Base-by-base conservation (phyloP, 495 filamentous ascomycete genomes). In the Aspergillus carlsbadensis region DNA sequence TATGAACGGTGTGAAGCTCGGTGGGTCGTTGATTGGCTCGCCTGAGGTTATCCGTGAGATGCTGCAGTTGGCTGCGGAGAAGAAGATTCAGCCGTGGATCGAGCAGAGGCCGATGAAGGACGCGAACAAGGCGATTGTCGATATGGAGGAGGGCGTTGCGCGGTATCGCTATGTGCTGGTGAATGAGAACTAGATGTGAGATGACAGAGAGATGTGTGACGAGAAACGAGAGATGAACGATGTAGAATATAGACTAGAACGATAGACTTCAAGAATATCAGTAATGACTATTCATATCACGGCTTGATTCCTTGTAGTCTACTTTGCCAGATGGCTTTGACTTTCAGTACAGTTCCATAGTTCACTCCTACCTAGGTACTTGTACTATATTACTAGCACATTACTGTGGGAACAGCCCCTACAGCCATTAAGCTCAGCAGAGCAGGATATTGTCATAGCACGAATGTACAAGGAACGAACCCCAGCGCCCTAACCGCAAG, bases 31-130 rank as follows among this genome's bases (percentile, higher is more conserved):
- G 33, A 88, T 93, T 51, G 91, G 90, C 1, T 75, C 80, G 21
- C 90, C 90, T 1, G 59, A 62, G 17, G 87, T 93, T 66, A 92
- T 94, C 60, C 73, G 82, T 36, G 86, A 92, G 68, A 94, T 96
- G 91, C 67, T 96, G 61, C 61, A 87, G 51, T 77, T 96, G 54
- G 90, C 87, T 8, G 88, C 73, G 0, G 80, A 88, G 52, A 87
- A 92, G 73, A 78, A 78, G 0, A 72, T 96, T 51, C 81, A 86
- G 65, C 78, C 88, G 0, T 92, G 87, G 88, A 74, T 94, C 14
- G 67, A 90, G 67, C 76, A 81, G 69, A 73, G 85, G 52, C 81
- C 85, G 10, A 79, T 96, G 83, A 86, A 82, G 72, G 83, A 92
- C 10, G 87, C 86, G 18, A 92, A 91, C 74, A 65, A 83, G 68